Percentiles rank a stretch among this genome's conserved stretches.
phyloP scores from a whole-genome alignment of 306 rosid species.

The Astragalus glycyphyllos region DNA sequence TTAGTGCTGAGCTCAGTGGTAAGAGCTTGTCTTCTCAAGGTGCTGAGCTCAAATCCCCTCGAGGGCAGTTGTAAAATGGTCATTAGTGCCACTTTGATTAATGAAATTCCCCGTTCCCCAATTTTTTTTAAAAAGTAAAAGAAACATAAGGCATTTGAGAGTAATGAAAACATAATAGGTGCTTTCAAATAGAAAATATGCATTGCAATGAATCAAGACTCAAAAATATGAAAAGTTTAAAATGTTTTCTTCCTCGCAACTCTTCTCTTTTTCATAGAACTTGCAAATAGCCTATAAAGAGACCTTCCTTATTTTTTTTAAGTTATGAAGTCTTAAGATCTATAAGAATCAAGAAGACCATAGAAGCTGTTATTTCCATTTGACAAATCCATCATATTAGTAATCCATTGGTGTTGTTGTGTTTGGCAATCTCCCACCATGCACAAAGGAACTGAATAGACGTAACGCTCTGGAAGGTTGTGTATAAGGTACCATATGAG shows the following conservation, averaged over 20 bases:
- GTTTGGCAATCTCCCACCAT: constrained; percentile 69
- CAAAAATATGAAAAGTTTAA: background rate
- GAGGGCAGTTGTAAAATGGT: no score
- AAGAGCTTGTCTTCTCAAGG: no score
- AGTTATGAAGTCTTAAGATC: constrained; percentile 31
- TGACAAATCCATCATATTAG: constrained; percentile 25
- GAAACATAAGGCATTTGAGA: background rate
- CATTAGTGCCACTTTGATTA: no score
- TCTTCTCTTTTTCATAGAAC: no score
- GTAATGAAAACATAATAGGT: background rate
- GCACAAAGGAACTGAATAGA: constrained; percentile 71
- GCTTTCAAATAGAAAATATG: background rate
- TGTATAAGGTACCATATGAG: constrained; percentile 92
- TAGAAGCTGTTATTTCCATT: constrained; percentile 21
- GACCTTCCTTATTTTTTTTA: constrained; percentile 1
- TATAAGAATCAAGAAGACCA: constrained; percentile 19
- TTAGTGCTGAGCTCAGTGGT: no score
- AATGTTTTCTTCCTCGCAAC: constrained; percentile 13
- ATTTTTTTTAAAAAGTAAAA: no score
- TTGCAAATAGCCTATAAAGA: background rate
- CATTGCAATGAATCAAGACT: constrained; percentile 25
- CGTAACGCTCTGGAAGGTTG: constrained; percentile 87
- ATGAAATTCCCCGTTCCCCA: no score
- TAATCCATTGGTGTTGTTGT: constrained; percentile 60
- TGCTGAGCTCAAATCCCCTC: no score